Conservation (phyloP, 345 rosid species). For the Eucalyptus brandiana region DNA sequence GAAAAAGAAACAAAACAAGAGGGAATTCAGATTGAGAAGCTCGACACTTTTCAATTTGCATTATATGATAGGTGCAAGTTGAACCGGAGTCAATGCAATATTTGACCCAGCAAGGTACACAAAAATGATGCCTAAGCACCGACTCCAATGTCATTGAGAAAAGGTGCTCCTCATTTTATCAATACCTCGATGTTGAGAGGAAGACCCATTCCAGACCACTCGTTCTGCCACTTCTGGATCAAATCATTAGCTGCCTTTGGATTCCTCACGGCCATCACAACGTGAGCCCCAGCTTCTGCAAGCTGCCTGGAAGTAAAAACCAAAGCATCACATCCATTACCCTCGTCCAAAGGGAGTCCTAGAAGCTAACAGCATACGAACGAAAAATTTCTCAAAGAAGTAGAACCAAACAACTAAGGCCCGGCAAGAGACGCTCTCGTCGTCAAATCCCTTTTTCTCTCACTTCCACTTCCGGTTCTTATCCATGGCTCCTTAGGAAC, state of each 20-base stretch:
- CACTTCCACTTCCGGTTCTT: not conserved
- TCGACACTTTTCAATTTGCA: not conserved
- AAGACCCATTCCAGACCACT: conserved; percentile 58
- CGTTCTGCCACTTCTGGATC: conserved; percentile 74
- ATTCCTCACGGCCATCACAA: conserved; percentile 95
- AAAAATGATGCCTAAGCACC: not conserved
- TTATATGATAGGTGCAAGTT: not conserved
- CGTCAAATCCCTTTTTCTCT: not conserved
- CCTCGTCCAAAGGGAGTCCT: not conserved
- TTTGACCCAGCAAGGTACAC: not conserved
- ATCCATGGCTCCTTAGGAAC: not conserved
- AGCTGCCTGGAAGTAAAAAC: conserved; percentile 45
- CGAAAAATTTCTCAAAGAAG: not conserved
- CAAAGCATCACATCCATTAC: not conserved
- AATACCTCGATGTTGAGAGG: conserved; percentile 73
- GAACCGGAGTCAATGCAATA: not conserved
- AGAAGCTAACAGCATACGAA: not conserved
- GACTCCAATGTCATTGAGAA: not conserved
- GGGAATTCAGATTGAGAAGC: not conserved
- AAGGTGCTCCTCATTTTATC: not conserved
- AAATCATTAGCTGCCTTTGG: conserved; percentile 59
- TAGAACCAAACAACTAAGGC: not conserved
- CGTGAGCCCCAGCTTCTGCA: conserved; percentile 95
- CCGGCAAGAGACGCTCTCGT: not conserved
- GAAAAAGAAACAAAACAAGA: not conserved